A percentile compares a stretch with the other conserved stretches of the same genome.
phyloP scores from a whole-genome alignment of 257 asterid genomes.

The Capsicum baccatum region DNA sequence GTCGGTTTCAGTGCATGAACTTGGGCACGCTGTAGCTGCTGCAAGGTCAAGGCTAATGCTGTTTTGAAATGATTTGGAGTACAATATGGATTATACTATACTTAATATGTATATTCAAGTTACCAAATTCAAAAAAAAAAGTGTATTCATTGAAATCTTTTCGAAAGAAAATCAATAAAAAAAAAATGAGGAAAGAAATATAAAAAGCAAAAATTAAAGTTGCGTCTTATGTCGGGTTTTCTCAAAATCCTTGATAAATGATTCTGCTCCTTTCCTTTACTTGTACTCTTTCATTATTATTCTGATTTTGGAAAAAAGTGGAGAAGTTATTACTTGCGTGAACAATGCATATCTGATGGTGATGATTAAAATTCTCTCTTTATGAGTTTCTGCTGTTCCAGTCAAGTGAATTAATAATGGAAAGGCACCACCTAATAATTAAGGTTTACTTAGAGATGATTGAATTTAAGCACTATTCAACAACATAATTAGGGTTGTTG shows the following conservation, averaged over 20 bases:
- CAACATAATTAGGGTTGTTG: conserved; percentile 8
- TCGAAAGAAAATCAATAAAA: not conserved
- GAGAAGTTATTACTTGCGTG: not conserved
- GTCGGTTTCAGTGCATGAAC: conserved; percentile 75
- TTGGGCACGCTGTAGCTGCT: conserved; percentile 96
- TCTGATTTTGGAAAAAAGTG: not conserved
- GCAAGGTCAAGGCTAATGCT: conserved; percentile 70
- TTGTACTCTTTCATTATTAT: conserved; percentile 3
- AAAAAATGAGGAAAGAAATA: too few species aligned
- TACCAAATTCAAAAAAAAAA: too few species aligned
- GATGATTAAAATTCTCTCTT: not conserved
- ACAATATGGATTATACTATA: not conserved
- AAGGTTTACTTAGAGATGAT: too few species aligned
- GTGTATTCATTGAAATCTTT: conserved; percentile 6
- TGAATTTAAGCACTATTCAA: not conserved
- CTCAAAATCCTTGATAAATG: too few species aligned
- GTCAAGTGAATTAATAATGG: not conserved
- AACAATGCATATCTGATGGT: not conserved
- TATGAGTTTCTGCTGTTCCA: not conserved
- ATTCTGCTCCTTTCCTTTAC: not conserved
- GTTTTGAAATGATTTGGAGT: conserved; percentile 12
- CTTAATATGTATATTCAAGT: not conserved
- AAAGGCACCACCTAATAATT: not conserved
- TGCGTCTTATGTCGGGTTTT: too few species aligned
- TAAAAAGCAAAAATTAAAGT: too few species aligned